Conservation (phyloP, 345 rosid species). For the Salix udensis region DNA sequence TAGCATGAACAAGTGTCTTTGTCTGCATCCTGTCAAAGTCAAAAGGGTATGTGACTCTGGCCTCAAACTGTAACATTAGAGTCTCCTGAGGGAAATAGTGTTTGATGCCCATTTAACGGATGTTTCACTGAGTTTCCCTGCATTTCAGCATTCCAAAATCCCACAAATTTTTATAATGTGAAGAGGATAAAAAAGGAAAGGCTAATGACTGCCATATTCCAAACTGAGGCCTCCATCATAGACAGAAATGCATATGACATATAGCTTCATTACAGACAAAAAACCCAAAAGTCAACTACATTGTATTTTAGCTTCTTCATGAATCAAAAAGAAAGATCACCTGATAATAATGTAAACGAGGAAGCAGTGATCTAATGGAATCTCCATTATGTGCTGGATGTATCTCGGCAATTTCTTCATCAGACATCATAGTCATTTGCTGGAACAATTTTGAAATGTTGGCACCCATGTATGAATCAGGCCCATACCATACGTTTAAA, state of each 20-base stretch:
- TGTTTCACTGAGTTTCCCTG: background rate
- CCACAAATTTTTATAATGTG: background rate
- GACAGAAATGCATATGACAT: background rate
- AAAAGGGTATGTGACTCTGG: background rate
- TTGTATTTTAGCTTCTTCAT: background rate
- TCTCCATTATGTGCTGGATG: constrained; percentile 65
- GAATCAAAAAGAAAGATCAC: constrained; percentile 29
- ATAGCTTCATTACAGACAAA: background rate
- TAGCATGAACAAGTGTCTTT: background rate
- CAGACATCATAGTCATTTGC: constrained; percentile 84
- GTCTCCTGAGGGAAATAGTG: too few species aligned
- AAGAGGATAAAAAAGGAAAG: too few species aligned
- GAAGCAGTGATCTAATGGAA: constrained; percentile 62
- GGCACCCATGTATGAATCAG: constrained; percentile 99
- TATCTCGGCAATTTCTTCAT: constrained; percentile 75
- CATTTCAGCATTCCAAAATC: background rate
- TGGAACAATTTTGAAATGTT: constrained; percentile 75
- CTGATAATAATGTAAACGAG: constrained; percentile 74
- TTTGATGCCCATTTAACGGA: too few species aligned
- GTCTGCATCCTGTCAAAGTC: background rate
- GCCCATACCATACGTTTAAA: constrained; percentile 81
- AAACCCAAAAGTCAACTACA: background rate
- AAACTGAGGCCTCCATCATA: background rate
- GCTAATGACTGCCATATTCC: background rate
- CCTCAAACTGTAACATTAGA: too few species aligned